Evolutionary conservation across 768 basidiomycete genomes (phyloP).

Genomic region (Heimioporus sp.): DNA sequence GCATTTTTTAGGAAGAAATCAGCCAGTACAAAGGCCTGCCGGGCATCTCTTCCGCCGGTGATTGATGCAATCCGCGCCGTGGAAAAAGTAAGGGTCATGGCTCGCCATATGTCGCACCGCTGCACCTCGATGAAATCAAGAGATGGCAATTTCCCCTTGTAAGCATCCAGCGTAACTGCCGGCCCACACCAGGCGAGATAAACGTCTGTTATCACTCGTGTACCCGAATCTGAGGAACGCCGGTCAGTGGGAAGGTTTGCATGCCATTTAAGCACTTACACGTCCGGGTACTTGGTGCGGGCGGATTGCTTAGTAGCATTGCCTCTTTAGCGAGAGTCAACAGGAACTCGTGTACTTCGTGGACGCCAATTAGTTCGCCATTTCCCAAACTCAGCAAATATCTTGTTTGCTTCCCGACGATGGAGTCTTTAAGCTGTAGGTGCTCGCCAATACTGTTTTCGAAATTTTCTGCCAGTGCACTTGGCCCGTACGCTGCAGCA

Average conservation of each 20-base stretch:
- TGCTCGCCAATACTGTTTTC: not conserved
- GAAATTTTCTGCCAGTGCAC: not conserved
- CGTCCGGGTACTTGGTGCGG: not conserved
- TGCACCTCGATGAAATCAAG: not conserved
- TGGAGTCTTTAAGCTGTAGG: constrained; percentile 5
- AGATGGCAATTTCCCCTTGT: constrained; percentile 8
- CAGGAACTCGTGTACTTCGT: constrained; percentile 19
- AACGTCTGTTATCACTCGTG: not conserved
- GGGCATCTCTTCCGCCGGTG: not conserved
- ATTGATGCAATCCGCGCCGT: not conserved
- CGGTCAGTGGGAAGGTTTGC: not conserved
- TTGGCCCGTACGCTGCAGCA: constrained; percentile 6
- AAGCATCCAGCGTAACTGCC: constrained; percentile 3
- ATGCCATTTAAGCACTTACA: not conserved
- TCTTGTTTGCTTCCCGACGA: constrained; percentile 1
- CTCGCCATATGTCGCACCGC: constrained; percentile 7
- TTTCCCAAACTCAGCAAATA: constrained; percentile 11
- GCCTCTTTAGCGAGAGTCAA: constrained; percentile 17
- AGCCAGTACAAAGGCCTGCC: constrained; percentile 19
- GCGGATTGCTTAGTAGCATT: not conserved
- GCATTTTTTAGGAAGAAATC: constrained; percentile 16
- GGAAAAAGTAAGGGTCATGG: constrained; percentile 8
- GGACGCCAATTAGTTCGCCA: constrained; percentile 19
- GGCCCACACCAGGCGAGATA: constrained; percentile 16
- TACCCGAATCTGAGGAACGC: too few species aligned